A percentile compares a stretch with the other conserved stretches of the same genome.
phyloP scores from a whole-genome alignment of 345 rosid species.

The Sisymbrium irio region DNA sequence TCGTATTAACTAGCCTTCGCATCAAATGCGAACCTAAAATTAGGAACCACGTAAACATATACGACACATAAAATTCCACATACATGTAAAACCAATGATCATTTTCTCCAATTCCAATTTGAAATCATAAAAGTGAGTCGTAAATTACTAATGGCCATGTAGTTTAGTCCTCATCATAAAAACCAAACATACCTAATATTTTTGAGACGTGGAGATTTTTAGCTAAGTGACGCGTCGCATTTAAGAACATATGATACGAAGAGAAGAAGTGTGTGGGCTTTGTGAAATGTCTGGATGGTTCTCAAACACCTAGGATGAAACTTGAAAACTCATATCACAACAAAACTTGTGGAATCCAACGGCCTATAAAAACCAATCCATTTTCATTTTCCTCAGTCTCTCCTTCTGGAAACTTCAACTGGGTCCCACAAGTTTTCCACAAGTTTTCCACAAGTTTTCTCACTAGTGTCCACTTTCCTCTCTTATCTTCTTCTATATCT shows the following conservation, averaged over 20 bases:
- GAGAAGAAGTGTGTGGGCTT: background rate
- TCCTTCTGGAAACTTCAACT: constrained; percentile 19
- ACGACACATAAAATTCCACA: background rate
- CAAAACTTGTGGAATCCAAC: background rate
- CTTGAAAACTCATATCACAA: background rate
- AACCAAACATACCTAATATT: background rate
- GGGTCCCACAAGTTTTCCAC: background rate
- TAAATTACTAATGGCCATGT: background rate
- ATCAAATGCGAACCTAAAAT: background rate
- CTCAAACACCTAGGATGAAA: background rate
- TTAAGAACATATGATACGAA: background rate
- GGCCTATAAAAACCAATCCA: background rate
- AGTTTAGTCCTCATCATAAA: background rate
- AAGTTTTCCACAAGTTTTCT: constrained; percentile 5
- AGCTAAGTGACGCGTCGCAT: background rate
- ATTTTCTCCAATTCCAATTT: too few species aligned
- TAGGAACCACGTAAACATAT: background rate
- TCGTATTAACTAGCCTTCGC: background rate
- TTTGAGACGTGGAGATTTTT: background rate
- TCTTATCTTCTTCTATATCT: constrained; percentile 26
- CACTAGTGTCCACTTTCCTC: background rate
- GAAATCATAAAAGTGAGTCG: background rate
- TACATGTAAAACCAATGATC: background rate
- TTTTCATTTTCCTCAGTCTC: background rate
- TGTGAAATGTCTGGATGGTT: background rate